phyloP scores from a whole-genome alignment of 1,284 basidiomycete genomes.

The Exobasidium rhododendri region DNA sequence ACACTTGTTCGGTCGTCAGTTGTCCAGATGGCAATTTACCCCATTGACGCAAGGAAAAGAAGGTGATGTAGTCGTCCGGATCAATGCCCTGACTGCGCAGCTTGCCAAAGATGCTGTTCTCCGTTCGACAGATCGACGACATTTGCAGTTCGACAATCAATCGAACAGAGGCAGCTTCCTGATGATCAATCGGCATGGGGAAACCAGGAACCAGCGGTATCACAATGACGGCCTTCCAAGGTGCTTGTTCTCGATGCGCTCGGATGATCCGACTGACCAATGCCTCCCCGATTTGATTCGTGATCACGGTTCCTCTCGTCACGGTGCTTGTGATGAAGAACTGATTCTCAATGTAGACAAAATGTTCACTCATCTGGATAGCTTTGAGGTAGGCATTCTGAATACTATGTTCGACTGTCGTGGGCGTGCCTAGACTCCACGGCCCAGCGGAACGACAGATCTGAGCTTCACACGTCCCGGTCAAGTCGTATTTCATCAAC shows the following conservation, averaged over 20 bases:
- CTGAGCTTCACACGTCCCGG: constrained; percentile 94
- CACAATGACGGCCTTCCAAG: constrained; percentile 89
- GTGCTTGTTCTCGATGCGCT: constrained; percentile 74
- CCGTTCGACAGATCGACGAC: constrained; percentile 82
- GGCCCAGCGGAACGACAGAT: constrained; percentile 92
- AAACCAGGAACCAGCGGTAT: constrained; percentile 93
- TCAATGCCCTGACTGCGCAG: constrained; percentile 78
- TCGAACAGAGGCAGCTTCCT: constrained; percentile 82
- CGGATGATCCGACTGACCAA: constrained; percentile 86
- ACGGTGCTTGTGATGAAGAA: constrained; percentile 97
- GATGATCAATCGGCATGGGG: constrained; percentile 85
- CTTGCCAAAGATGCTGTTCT: constrained; percentile 85
- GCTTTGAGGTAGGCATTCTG: constrained; percentile 89
- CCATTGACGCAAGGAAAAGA: constrained; percentile 92
- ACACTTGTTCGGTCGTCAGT: constrained; percentile 77
- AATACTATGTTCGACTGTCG: constrained; percentile 83
- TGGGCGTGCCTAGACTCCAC: constrained; percentile 90
- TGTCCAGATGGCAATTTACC: constrained; percentile 80
- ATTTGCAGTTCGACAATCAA: constrained; percentile 58
- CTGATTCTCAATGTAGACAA: constrained; percentile 76
- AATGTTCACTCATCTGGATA: constrained; percentile 84
- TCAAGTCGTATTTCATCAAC: constrained; percentile 74
- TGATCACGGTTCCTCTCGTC: constrained; percentile 78
- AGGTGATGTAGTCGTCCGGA: constrained; percentile 85
- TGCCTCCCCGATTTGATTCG: constrained; percentile 92